Evolutionary conservation across 108 stramenopile species (phyloP).

Genomic region (Pseudonitzschia delicatissima): DNA sequence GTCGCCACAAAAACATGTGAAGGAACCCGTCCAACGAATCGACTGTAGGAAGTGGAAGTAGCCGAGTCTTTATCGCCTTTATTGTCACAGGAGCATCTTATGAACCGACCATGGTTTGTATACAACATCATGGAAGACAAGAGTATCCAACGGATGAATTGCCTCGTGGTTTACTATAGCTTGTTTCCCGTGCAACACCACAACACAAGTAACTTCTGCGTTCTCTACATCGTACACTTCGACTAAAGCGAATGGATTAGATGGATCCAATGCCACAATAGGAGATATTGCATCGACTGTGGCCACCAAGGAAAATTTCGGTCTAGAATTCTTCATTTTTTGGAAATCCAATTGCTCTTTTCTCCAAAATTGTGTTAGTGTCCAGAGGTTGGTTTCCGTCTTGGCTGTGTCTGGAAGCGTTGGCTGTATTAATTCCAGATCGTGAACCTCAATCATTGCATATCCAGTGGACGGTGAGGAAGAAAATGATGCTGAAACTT

Average conservation of each 20-base stretch:
- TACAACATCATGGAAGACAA: constrained; percentile 42
- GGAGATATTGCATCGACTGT: constrained; percentile 77
- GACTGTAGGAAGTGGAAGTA: constrained; percentile 16
- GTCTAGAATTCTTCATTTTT: constrained; percentile 9
- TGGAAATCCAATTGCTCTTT: constrained; percentile 4
- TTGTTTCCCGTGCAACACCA: constrained; percentile 52
- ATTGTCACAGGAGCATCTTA: constrained; percentile 18
- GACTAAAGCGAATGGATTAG: constrained; percentile 69
- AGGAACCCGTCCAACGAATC: constrained; percentile 47
- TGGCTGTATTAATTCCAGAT: background rate
- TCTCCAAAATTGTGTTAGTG: constrained; percentile 22
- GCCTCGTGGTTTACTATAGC: constrained; percentile 56
- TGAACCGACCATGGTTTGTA: constrained; percentile 66
- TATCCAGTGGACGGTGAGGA: background rate
- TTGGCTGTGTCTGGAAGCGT: background rate
- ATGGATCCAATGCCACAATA: constrained; percentile 52
- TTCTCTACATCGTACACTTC: constrained; percentile 56
- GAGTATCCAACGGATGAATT: constrained; percentile 55
- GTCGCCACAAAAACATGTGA: constrained; percentile 61
- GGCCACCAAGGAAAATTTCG: constrained; percentile 23
- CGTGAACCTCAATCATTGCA: constrained; percentile 16
- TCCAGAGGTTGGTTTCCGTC: constrained; percentile 12
- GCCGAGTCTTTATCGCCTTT: background rate
- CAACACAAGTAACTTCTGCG: constrained; percentile 35
- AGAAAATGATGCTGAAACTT: background rate